phyloP scores from a whole-genome alignment of 2,329 filamentous ascomycete genomes.

The Sphaerulina vaccinii region DNA sequence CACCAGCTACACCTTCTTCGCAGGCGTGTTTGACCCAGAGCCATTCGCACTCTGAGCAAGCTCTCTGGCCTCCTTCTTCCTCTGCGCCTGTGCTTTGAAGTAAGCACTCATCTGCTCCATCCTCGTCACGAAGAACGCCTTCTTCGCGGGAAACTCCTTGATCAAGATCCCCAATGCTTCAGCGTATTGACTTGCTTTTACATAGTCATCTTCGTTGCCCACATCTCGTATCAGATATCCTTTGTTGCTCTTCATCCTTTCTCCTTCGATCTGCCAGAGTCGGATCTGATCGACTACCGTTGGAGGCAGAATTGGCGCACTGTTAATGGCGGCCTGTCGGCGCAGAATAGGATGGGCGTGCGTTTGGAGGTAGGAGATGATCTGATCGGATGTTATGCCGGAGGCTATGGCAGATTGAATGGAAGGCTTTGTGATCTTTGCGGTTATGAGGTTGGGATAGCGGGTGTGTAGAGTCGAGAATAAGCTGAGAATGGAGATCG shows the following conservation, averaged over 20 bases:
- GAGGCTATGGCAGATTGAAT: slow-evolving; percentile 82
- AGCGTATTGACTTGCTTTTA: slow-evolving; percentile 70
- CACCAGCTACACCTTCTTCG: slow-evolving; percentile 6
- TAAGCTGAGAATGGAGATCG: slow-evolving; percentile 89
- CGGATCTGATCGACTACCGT: slow-evolving; percentile 97
- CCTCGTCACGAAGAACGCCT: slow-evolving; percentile 88
- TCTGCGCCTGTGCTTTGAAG: slow-evolving; percentile 58
- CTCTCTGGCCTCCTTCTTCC: slow-evolving; percentile 33
- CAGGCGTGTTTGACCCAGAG: not conserved
- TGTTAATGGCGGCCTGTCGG: slow-evolving; percentile 48
- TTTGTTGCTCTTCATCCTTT: slow-evolving; percentile 79
- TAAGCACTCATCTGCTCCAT: slow-evolving; percentile 86
- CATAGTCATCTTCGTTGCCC: slow-evolving; percentile 61
- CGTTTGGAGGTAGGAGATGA: slow-evolving; percentile 85
- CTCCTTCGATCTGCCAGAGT: slow-evolving; percentile 95
- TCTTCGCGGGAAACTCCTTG: slow-evolving; percentile 77
- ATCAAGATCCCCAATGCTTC: slow-evolving; percentile 86
- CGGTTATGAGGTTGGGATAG: slow-evolving; percentile 91
- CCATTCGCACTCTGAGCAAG: slow-evolving; percentile 9
- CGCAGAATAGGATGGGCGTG: slow-evolving; percentile 96
- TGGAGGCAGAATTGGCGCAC: slow-evolving; percentile 75
- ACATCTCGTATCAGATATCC: slow-evolving; percentile 94
- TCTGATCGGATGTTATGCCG: slow-evolving; percentile 93
- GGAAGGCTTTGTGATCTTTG: slow-evolving; percentile 83
- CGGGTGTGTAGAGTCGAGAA: slow-evolving; percentile 86